A percentile compares a stretch with the other conserved stretches of the same genome.
phyloP scores from a whole-genome alignment of 305 asterid species.

The Rubia balearica region DNA sequence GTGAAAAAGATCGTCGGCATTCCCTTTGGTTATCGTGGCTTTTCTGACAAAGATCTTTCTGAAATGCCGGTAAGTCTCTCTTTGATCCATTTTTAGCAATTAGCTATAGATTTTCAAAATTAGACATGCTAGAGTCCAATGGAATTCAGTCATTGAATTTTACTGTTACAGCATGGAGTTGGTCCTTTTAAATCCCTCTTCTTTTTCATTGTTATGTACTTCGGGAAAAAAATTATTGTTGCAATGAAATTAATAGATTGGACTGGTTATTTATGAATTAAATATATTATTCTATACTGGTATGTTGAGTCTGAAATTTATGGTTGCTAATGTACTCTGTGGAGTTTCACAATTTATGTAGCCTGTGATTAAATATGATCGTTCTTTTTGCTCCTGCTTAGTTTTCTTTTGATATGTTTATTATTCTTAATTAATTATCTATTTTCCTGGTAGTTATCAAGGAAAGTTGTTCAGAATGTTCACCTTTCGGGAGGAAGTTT shows the following conservation, averaged over 20 bases:
- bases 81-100: neutral
- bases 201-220: neutral
- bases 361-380: neutral
- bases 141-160: neutral
- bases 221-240: neutral
- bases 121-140: neutral
- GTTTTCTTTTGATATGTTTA: neutral
- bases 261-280: neutral
- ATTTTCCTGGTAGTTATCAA: constrained; percentile 51
- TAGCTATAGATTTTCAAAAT: neutral
- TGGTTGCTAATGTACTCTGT: neutral
- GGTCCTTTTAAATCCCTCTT: neutral
- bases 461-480: constrained; percentile 86
- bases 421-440: constrained; percentile 1
- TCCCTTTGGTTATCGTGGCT: constrained; percentile 96
- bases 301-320: neutral
- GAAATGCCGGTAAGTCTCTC: constrained; percentile 81
- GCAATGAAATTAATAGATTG: neutral
- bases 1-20: constrained; percentile 84
- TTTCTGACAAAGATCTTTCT: constrained; percentile 49
- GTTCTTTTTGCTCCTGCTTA: neutral
- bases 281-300: neutral
- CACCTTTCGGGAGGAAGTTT: constrained; percentile 98
- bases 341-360: neutral
- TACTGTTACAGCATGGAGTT: neutral